Conservation (phyloP, 2,329 filamentous ascomycete species). For the Talaromyces sp. region DNA sequence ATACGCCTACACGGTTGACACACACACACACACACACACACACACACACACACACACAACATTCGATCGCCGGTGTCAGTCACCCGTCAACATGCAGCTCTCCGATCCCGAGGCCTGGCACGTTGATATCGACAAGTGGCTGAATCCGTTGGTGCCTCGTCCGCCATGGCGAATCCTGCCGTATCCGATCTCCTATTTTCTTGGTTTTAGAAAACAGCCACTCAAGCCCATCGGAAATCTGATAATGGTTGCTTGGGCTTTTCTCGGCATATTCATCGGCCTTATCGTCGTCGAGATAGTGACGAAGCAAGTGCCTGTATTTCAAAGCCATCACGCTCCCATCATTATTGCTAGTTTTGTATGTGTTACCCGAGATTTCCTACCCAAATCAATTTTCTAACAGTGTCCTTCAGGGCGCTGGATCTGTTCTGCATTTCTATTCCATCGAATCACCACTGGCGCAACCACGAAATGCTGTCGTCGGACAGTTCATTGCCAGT, state of each 20-base stretch:
- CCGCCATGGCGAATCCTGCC: slow-evolving; percentile 64
- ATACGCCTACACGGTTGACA: not conserved
- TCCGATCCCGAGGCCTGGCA: slow-evolving; percentile 39
- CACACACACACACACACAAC: not conserved
- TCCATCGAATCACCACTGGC: slow-evolving; percentile 67
- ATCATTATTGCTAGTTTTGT: slow-evolving; percentile 69
- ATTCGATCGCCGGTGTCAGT: not conserved
- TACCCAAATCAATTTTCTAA: not conserved
- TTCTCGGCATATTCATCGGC: slow-evolving; percentile 61
- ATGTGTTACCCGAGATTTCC: slow-evolving; percentile 18
- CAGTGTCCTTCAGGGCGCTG: slow-evolving; percentile 57
- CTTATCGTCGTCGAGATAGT: slow-evolving; percentile 59
- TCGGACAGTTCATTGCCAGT: slow-evolving; percentile 64
- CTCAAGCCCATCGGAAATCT: slow-evolving; percentile 53
- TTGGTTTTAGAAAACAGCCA: slow-evolving; percentile 56
- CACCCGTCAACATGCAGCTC: slow-evolving; percentile 9
- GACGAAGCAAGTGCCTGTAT: slow-evolving; percentile 52
- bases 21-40: not conserved
- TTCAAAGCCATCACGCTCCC: slow-evolving; percentile 53
- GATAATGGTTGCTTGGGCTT: slow-evolving; percentile 58
- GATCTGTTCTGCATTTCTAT: slow-evolving; percentile 71
- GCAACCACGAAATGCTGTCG: slow-evolving; percentile 66
- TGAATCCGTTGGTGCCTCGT: slow-evolving; percentile 67
- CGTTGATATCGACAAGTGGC: slow-evolving; percentile 72
- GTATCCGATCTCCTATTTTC: slow-evolving; percentile 61